A percentile compares a stretch with the other conserved stretches of the same genome.
Conservation (phyloP, 441 rosid genomes). For the Croton setiger region DNA sequence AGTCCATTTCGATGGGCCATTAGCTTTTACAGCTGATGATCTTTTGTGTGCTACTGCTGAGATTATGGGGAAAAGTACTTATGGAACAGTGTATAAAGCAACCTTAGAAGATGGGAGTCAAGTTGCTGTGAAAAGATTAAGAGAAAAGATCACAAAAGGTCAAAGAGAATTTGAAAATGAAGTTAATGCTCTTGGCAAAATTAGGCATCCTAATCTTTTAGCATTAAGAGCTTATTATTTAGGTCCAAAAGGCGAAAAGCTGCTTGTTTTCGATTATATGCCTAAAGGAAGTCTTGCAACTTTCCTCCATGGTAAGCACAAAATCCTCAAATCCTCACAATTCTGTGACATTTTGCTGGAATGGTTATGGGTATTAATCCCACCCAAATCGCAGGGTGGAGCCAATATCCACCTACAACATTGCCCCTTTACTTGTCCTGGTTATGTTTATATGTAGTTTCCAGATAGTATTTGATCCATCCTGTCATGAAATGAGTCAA, state of each 20-base stretch:
- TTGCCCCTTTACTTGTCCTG: too few species aligned
- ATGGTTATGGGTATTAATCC: too few species aligned
- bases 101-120: slow-evolving; percentile 79
- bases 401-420: too few species aligned
- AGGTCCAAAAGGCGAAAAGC: slow-evolving; percentile 87
- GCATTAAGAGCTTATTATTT: slow-evolving; percentile 76
- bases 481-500: too few species aligned
- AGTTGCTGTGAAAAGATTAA: slow-evolving; percentile 78
- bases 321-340: not conserved
- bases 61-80: slow-evolving; percentile 83
- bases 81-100: slow-evolving; percentile 81
- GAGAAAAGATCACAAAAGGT: slow-evolving; percentile 74
- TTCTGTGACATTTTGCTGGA: too few species aligned
- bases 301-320: slow-evolving; percentile 63
- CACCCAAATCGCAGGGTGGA: too few species aligned
- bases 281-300: slow-evolving; percentile 68
- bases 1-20: slow-evolving; percentile 77
- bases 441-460: too few species aligned
- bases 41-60: slow-evolving; percentile 85
- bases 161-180: slow-evolving; percentile 70
- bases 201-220: slow-evolving; percentile 66
- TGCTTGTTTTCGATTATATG: slow-evolving; percentile 84
- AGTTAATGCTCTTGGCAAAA: slow-evolving; percentile 58
- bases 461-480: too few species aligned
- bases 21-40: slow-evolving; percentile 77